Percentiles rank a stretch among this genome's conserved stretches.
phyloP scores from a whole-genome alignment of 2,329 filamentous ascomycete species.

The Ophiostoma himal-ulmi region DNA sequence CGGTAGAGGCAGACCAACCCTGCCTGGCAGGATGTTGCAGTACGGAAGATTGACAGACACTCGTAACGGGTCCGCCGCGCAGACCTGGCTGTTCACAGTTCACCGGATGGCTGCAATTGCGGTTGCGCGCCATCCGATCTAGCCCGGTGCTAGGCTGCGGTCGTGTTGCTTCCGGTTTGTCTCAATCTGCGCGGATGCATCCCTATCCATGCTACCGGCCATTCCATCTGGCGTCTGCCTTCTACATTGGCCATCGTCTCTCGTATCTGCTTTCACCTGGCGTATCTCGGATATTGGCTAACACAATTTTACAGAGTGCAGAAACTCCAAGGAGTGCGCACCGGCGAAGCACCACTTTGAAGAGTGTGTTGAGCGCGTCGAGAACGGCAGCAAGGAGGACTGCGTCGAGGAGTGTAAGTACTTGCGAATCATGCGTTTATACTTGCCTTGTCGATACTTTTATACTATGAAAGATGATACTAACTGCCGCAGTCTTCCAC shows the following conservation, averaged over 20 bases:
- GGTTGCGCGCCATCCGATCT: not conserved
- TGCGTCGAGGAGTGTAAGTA: conserved; percentile 97
- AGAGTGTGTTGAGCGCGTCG: conserved; percentile 93
- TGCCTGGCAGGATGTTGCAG: not conserved
- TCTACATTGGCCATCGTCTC: not conserved
- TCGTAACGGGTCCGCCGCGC: too few species aligned
- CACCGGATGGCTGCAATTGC: not conserved
- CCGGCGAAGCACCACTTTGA: conserved; percentile 96
- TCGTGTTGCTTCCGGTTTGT: not conserved
- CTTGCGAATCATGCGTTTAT: conserved; percentile 15
- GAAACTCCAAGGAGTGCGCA: conserved; percentile 75
- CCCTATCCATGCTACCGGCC: not conserved
- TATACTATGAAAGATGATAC: not conserved
- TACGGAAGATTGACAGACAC: not conserved
- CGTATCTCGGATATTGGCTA: not conserved
- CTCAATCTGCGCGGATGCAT: not conserved
- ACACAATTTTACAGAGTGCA: conserved; percentile 63
- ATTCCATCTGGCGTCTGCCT: not conserved
- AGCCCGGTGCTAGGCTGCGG: not conserved
- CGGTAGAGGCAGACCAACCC: not conserved
- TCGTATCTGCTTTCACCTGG: not conserved
- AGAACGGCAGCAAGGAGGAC: conserved; percentile 79
- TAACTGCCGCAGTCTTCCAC: conserved; percentile 72
- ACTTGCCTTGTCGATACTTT: not conserved
- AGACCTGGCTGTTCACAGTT: not conserved